Evolutionary conservation across 805 yeast genomes (phyloP).

Genomic region (Sugiyamaella chiloensis): DNA sequence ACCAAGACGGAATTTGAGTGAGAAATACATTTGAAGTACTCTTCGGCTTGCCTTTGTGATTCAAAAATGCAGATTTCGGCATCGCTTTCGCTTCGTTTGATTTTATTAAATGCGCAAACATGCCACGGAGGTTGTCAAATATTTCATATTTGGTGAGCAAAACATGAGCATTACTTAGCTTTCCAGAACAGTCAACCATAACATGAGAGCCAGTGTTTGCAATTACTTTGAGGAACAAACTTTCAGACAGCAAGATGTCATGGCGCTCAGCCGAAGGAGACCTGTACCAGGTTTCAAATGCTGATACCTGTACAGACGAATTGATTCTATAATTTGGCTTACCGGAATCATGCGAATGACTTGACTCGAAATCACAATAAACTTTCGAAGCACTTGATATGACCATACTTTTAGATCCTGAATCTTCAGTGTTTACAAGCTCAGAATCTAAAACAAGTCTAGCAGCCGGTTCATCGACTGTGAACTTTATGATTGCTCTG

Average conservation of each 20-base stretch:
- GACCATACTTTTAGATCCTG: slow-evolving; percentile 29
- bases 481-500: slow-evolving; percentile 28
- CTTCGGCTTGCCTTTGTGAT: slow-evolving; percentile 4
- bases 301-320: slow-evolving; percentile 25
- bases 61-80: not conserved
- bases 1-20: slow-evolving; percentile 29
- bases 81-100: not conserved
- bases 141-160: slow-evolving; percentile 33
- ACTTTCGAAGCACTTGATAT: slow-evolving; percentile 34
- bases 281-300: slow-evolving; percentile 32
- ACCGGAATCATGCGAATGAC: slow-evolving; percentile 24
- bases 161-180: slow-evolving; percentile 28
- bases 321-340: slow-evolving; percentile 25
- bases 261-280: slow-evolving; percentile 27
- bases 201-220: slow-evolving; percentile 31
- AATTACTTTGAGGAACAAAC: slow-evolving; percentile 21
- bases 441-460: slow-evolving; percentile 26
- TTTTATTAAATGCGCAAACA: slow-evolving; percentile 13
- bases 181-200: slow-evolving; percentile 26
- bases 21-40: slow-evolving; percentile 10
- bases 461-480: slow-evolving; percentile 35
- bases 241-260: slow-evolving; percentile 29
- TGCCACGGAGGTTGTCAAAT: slow-evolving; percentile 31
- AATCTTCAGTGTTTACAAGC: not conserved
- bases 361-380: slow-evolving; percentile 30